Evolutionary conservation across 306 rosid species (phyloP).

Genomic region (Lathyrus oleraceus): DNA sequence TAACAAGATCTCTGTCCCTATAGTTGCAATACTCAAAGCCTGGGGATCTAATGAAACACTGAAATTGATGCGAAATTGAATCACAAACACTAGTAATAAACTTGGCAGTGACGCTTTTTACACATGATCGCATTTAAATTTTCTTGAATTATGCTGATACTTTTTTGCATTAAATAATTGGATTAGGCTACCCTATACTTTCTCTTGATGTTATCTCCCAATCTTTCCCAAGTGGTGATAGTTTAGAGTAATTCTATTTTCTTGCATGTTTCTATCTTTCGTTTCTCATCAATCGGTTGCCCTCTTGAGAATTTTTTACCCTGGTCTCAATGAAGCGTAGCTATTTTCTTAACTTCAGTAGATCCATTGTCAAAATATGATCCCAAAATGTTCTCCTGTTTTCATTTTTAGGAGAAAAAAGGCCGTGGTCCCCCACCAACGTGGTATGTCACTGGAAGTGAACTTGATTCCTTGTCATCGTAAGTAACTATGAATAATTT

Average conservation of each 20-base stretch:
- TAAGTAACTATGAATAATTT: slow-evolving; percentile 45
- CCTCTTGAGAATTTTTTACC: slow-evolving; percentile 1
- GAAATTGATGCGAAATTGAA: not conserved
- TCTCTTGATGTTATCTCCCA: not conserved
- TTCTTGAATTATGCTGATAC: not conserved
- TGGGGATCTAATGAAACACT: not conserved
- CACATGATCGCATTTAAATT: not conserved
- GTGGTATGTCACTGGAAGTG: slow-evolving; percentile 68
- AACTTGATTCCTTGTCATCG: slow-evolving; percentile 82
- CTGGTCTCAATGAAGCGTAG: not conserved
- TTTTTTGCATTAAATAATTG: slow-evolving; percentile 19
- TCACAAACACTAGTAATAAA: not conserved
- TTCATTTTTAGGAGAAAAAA: slow-evolving; percentile 74
- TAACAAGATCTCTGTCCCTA: not conserved
- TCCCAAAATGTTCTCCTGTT: slow-evolving; percentile 20
- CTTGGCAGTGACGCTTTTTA: too few relatives aligned
- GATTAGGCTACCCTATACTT: slow-evolving; percentile 7
- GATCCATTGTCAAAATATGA: slow-evolving; percentile 5
- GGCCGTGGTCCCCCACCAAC: slow-evolving; percentile 71
- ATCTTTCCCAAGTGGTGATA: slow-evolving; percentile 1
- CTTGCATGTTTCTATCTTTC: slow-evolving; percentile 2
- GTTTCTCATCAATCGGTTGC: not conserved
- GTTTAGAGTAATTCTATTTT: not conserved
- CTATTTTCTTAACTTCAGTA: slow-evolving; percentile 20
- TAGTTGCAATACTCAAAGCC: slow-evolving; percentile 5